Base-by-base conservation (phyloP, 345 rosid species). In the Brassica rapa region DNA sequence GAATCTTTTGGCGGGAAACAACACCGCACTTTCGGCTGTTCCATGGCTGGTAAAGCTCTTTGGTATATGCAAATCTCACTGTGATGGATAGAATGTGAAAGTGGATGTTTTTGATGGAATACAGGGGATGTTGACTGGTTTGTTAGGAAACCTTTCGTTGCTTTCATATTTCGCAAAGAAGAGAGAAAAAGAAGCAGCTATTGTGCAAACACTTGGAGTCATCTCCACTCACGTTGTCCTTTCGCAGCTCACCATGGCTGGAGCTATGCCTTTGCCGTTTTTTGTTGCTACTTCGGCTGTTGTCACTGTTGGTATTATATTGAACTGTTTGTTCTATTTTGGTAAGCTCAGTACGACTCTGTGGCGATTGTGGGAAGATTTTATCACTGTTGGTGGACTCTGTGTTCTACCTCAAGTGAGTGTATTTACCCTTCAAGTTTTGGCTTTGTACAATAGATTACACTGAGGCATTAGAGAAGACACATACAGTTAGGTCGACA, bases 61-160 rank as follows among this genome's bases (percentile, higher is more conserved):
- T 33, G 29, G 35, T 73, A 14, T 7, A 12, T 3, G 12, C 0
- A 19, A 35, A 39, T 23, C 59, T 61, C 57, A 11, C 37, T 37
- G 30, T 70, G 74, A 41, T 3, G 1, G 19, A 56, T 49, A 57
- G 23, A 55, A 77, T 53, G 33, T 78, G 77, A 78, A 14, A 59
- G 30, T 73, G 57, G 1, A 10, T 8, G 21, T 68, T 62, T 75
- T 51, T 51, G 1, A 2, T 72, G 27, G 60, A 66, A 75, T 84
- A 73, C 94, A 94, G 98, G 94, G 92, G 33, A 90, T 92, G 98
- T 72, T 94, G 66, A 88, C 93, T 49, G 97, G 96, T 62, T 83
- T 94, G 82, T 85, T 94, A 59, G 98, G 97, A 37, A 94, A 92
- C 84, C 88, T 90, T 57, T 90, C 97, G 1, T 82, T 94, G 77